These are phyloP conservation scores for Sclerotinia sclerotiorum DNA, from an alignment of 2,329 filamentous ascomycete genomes.

Conservation along the genomic window DNA sequence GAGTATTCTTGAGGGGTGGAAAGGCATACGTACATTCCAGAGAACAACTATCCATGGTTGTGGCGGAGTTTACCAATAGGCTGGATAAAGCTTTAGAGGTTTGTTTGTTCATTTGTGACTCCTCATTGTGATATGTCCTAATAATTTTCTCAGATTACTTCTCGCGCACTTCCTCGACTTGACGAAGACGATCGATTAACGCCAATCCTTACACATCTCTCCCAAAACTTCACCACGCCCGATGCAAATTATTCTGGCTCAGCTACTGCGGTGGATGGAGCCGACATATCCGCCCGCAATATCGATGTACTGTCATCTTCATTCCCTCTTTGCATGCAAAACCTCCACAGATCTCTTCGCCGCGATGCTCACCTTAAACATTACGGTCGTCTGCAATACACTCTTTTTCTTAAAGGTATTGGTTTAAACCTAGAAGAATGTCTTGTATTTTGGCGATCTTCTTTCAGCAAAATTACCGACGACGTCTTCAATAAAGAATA, in stretches of 20 bases:
- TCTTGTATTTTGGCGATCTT: constrained; percentile 84
- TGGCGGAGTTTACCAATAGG: constrained; percentile 78
- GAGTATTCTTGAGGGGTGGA: constrained; percentile 73
- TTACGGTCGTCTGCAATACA: constrained; percentile 89
- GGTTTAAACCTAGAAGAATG: constrained; percentile 90
- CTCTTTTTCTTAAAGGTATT: constrained; percentile 93
- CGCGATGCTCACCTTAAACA: constrained; percentile 92
- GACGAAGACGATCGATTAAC: constrained; percentile 93
- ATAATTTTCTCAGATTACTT: constrained; percentile 62
- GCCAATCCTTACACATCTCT: constrained; percentile 77
- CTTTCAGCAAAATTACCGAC: constrained; percentile 84
- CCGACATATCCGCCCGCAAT: constrained; percentile 73
- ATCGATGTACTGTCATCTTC: constrained; percentile 77
- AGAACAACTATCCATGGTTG: constrained; percentile 85
- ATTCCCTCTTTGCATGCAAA: constrained; percentile 92
- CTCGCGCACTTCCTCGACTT: constrained; percentile 84
- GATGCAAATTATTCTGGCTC: constrained; percentile 76
- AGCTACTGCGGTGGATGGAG: constrained; percentile 63
- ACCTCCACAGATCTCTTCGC: constrained; percentile 80
- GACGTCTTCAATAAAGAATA: constrained; percentile 98
- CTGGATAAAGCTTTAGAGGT: constrained; percentile 84
- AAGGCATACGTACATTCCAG: constrained; percentile 88
- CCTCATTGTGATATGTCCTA: neutral
- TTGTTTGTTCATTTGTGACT: constrained; percentile 47
- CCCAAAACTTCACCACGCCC: constrained; percentile 91